These are phyloP conservation scores for Moelleriella libera DNA, from an alignment of 2,329 filamentous ascomycete species.

Conservation along the genomic window DNA sequence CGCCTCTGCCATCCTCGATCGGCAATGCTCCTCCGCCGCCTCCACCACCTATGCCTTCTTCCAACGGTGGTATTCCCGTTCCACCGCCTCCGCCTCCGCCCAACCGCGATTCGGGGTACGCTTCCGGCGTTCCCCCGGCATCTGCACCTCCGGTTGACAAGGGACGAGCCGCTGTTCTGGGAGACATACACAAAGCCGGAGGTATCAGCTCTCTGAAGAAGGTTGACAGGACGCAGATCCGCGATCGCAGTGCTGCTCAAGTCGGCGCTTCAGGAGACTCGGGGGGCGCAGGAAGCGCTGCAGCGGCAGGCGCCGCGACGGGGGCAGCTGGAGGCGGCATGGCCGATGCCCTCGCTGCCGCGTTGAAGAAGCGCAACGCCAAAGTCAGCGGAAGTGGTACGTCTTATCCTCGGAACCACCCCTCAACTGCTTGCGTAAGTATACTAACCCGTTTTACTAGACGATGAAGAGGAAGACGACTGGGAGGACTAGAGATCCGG, in stretches of 20 bases:
- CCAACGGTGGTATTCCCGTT: slow-evolving; percentile 14
- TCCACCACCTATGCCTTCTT: slow-evolving; percentile 17
- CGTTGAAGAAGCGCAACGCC: slow-evolving; percentile 70
- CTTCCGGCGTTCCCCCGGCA: slow-evolving; percentile 35
- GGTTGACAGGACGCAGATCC: slow-evolving; percentile 55
- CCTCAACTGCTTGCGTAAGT: background rate
- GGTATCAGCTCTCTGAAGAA: slow-evolving; percentile 60
- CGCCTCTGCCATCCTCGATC: slow-evolving; percentile 18
- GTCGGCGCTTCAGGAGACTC: slow-evolving; percentile 39
- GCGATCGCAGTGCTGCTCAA: slow-evolving; percentile 53
- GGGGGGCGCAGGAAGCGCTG: slow-evolving; percentile 29
- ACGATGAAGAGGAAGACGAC: slow-evolving; percentile 69
- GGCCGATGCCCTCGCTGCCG: slow-evolving; percentile 70
- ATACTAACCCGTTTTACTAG: slow-evolving; percentile 24
- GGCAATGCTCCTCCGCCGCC: slow-evolving; percentile 20
- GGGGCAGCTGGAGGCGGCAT: slow-evolving; percentile 49
- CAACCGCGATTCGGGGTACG: slow-evolving; percentile 44
- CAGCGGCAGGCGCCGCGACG: slow-evolving; percentile 36
- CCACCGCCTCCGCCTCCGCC: slow-evolving; percentile 32
- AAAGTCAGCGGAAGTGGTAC: slow-evolving; percentile 93
- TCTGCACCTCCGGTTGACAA: slow-evolving; percentile 25
- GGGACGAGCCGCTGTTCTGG: slow-evolving; percentile 47
- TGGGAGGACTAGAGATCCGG: slow-evolving; percentile 36
- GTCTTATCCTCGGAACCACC: slow-evolving; percentile 21
- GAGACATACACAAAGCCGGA: slow-evolving; percentile 57